Evolutionary conservation across 495 filamentous ascomycete genomes (phyloP).

Genomic region (Evansstolkia leycettana): DNA sequence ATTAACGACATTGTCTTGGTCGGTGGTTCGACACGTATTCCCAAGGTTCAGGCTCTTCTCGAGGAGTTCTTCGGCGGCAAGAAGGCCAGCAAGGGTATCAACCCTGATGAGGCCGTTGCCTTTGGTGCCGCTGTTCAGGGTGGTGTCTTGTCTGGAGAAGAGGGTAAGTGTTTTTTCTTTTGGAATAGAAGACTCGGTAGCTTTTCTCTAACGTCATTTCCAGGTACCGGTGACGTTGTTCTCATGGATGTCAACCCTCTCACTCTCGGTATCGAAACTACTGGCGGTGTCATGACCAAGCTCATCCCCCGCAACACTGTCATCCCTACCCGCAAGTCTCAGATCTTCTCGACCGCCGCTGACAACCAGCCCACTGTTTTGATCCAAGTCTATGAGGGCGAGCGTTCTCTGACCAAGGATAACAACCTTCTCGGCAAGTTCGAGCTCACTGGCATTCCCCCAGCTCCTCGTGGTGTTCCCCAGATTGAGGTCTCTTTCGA

Average conservation of each 20-base stretch:
- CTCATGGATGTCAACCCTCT: slow-evolving; percentile 98
- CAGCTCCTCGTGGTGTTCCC: slow-evolving; percentile 88
- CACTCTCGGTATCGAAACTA: slow-evolving; percentile 97
- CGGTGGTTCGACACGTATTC: slow-evolving; percentile 91
- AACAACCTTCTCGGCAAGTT: slow-evolving; percentile 98
- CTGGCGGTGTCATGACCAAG: slow-evolving; percentile 97
- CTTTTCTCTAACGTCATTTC: too few species aligned
- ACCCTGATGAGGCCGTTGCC: slow-evolving; percentile 96
- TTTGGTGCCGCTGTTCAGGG: slow-evolving; percentile 96
- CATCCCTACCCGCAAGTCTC: slow-evolving; percentile 92
- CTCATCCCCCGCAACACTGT: slow-evolving; percentile 91
- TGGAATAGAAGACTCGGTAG: too few species aligned
- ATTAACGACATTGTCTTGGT: slow-evolving; percentile 84
- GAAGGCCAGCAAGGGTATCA: slow-evolving; percentile 96
- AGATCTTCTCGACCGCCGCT: slow-evolving; percentile 96
- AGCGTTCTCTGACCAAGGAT: slow-evolving; percentile 91
- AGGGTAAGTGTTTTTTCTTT: too few species aligned
- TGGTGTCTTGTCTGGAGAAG: slow-evolving; percentile 85
- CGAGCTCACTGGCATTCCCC: slow-evolving; percentile 89
- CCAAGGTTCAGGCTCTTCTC: slow-evolving; percentile 87
- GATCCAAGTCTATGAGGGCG: slow-evolving; percentile 96
- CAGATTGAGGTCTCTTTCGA: slow-evolving; percentile 98
- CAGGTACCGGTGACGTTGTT: slow-evolving; percentile 61
- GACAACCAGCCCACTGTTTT: slow-evolving; percentile 97
- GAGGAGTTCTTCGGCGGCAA: slow-evolving; percentile 94